Conservation (phyloP, 768 basidiomycete genomes). For the Strobilomyces confusus region DNA sequence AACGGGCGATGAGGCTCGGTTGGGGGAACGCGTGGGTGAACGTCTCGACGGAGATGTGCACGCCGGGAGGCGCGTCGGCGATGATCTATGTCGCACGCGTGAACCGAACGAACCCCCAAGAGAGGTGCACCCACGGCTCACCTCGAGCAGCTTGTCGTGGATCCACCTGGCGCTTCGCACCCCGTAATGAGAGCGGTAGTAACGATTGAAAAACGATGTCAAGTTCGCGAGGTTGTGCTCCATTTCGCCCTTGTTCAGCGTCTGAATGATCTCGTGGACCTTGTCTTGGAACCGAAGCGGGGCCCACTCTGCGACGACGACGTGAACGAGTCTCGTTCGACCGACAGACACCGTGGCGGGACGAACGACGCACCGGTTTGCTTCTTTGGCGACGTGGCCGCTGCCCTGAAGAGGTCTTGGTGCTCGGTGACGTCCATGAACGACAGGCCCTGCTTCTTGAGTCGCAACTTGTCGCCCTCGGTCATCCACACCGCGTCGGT, state of each 20-base stretch:
- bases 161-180: conserved; percentile 40
- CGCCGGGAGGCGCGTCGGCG: not conserved
- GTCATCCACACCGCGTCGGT: not conserved
- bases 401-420: not conserved
- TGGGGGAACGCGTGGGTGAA: not conserved
- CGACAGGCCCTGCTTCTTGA: not conserved
- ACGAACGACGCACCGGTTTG: not conserved
- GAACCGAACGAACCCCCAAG: not conserved
- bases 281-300: conserved; percentile 11
- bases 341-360: not conserved
- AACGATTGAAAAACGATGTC: conserved; percentile 28
- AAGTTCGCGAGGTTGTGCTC: conserved; percentile 33
- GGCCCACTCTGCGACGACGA: conserved; percentile 14
- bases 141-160: conserved; percentile 21
- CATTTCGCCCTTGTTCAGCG: conserved; percentile 27
- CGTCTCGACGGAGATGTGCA: not conserved
- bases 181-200: conserved; percentile 30
- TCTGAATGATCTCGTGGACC: conserved; percentile 3
- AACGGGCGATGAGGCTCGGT: not conserved
- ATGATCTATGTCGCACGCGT: not conserved
- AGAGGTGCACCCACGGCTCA: not conserved
- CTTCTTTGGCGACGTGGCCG: not conserved
- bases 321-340: not conserved
- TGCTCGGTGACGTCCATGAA: conserved; percentile 6
- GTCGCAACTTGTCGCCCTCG: conserved; percentile 3